These are phyloP conservation scores for Agarophyton chilense DNA, from an alignment of 23 red algal species.

Conservation along the genomic window DNA sequence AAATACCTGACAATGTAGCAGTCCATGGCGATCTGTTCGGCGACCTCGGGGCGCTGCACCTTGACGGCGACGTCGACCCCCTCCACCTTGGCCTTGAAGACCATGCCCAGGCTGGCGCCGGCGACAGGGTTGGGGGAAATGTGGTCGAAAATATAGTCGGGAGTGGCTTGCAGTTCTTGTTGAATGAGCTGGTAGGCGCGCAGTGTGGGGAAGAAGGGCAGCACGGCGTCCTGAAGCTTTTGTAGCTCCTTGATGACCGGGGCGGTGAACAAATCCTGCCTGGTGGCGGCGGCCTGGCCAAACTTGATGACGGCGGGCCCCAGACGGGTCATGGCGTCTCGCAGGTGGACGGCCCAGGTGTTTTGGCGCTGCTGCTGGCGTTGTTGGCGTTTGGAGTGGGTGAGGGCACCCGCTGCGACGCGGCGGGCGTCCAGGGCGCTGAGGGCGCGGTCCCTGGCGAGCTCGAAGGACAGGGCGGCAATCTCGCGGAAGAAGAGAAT, in stretches of 20 bases:
- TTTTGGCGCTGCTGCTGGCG: background rate
- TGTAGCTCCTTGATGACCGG: constrained; percentile 73
- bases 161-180: constrained; percentile 72
- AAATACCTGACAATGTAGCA: constrained; percentile 77
- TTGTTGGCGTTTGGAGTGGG: background rate
- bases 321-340: constrained; percentile 74
- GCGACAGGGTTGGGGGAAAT: constrained; percentile 73
- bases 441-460: background rate
- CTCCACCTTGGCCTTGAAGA: constrained; percentile 55
- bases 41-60: constrained; percentile 90
- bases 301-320: constrained; percentile 96
- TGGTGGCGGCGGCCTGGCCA: constrained; percentile 81
- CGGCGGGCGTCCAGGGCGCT: background rate
- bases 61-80: constrained; percentile 83
- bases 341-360: constrained; percentile 48
- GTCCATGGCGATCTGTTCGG: constrained; percentile 85
- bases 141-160: constrained; percentile 70
- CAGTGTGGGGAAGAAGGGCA: constrained; percentile 60
- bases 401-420: background rate
- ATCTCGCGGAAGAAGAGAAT: constrained; percentile 36
- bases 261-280: constrained; percentile 83
- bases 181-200: constrained; percentile 81
- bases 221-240: constrained; percentile 78
- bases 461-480: background rate
- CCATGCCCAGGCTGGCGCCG: constrained; percentile 87